phyloP scores from a whole-genome alignment of 176 grass and related monocot species.

The Areca catechu region DNA sequence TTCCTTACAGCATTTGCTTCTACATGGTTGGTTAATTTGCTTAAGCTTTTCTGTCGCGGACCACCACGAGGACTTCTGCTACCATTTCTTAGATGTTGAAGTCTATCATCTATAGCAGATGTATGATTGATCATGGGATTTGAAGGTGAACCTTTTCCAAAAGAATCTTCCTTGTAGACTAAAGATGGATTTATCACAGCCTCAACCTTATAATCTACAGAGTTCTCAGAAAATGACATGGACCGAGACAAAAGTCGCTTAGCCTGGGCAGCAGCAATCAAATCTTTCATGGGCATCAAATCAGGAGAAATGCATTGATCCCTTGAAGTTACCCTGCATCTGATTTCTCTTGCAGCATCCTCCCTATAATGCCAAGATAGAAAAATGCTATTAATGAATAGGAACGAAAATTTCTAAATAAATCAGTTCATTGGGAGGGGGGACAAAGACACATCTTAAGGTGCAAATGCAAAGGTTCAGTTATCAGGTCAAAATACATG shows the following conservation, averaged over 20 bases:
- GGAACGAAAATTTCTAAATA: neutral
- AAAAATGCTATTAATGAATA: neutral
- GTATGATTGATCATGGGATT: slow-evolving; percentile 27
- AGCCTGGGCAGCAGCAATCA: slow-evolving; percentile 60
- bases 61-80: slow-evolving; percentile 30
- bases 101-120: slow-evolving; percentile 33
- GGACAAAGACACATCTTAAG: too few species aligned
- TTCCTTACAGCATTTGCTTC: slow-evolving; percentile 64
- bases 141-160: slow-evolving; percentile 41
- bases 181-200: slow-evolving; percentile 32
- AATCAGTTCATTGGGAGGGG: too few species aligned
- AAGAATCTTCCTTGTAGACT: slow-evolving; percentile 44
- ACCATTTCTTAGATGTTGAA: slow-evolving; percentile 35
- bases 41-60: slow-evolving; percentile 27
- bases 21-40: slow-evolving; percentile 32
- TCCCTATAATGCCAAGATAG: slow-evolving; percentile 50
- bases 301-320: slow-evolving; percentile 51
- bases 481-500: too few species aligned
- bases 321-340: slow-evolving; percentile 23
- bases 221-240: slow-evolving; percentile 51
- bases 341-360: slow-evolving; percentile 38
- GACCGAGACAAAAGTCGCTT: slow-evolving; percentile 37
- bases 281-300: slow-evolving; percentile 46
- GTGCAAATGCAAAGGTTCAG: too few species aligned
- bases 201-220: slow-evolving; percentile 42